Evolutionary conservation across 352 stramenopile genomes (phyloP).

Genomic region (Bremia lactucae): DNA sequence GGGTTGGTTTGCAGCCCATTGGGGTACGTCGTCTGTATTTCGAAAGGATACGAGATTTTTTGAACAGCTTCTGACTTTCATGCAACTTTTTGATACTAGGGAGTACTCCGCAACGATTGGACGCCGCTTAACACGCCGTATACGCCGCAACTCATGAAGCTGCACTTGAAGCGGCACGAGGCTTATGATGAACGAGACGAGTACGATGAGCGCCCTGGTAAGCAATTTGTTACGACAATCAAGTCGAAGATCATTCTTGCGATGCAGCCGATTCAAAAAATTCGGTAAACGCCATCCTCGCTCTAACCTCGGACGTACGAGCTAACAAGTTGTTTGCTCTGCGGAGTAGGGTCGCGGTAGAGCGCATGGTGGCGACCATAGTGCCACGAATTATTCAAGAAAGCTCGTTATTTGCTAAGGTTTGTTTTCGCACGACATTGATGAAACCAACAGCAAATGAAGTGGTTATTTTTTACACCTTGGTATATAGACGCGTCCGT

Average conservation of each 20-base stretch:
- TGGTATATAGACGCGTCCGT: constrained; percentile 33
- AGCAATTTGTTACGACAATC: constrained; percentile 31
- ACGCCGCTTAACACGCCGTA: constrained; percentile 78
- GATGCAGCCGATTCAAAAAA: constrained; percentile 33
- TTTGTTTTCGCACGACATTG: constrained; percentile 6
- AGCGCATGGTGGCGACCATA: constrained; percentile 22
- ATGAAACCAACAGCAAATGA: constrained; percentile 1
- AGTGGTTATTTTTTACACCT: not conserved
- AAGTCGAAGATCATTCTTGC: constrained; percentile 32
- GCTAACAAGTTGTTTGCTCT: no score
- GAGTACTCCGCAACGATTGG: constrained; percentile 53
- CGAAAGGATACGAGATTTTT: not conserved
- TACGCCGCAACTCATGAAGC: constrained; percentile 76
- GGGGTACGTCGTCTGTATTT: constrained; percentile 18
- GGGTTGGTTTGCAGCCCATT: constrained; percentile 31
- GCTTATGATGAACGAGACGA: constrained; percentile 35
- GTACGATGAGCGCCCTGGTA: constrained; percentile 14
- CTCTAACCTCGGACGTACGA: not conserved
- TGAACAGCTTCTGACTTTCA: not conserved
- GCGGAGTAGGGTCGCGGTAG: constrained; percentile 17
- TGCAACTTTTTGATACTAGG: constrained; percentile 15
- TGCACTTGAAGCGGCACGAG: constrained; percentile 57
- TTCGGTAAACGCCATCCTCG: constrained; percentile 24
- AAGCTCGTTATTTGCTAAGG: constrained; percentile 29
- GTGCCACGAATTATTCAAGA: constrained; percentile 31